Conservation (phyloP, 257 asterid genomes). For the Solanum neorickii region DNA sequence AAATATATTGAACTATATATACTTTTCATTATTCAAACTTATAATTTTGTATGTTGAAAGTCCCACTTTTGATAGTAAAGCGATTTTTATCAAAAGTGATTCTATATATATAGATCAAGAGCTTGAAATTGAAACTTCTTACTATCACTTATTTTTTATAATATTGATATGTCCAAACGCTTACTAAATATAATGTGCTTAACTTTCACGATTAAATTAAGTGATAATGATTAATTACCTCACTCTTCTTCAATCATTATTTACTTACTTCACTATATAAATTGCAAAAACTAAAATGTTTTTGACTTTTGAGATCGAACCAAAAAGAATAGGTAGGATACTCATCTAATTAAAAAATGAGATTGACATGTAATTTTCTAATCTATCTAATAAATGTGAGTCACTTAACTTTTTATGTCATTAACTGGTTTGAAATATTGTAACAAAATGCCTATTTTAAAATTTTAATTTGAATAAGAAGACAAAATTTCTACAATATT, state of each 20-base stretch:
- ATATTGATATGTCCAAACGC: background rate
- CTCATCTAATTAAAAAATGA: background rate
- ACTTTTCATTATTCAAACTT: background rate
- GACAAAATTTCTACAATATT: background rate
- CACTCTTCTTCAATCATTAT: background rate
- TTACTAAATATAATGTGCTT: background rate
- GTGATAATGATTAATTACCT: background rate
- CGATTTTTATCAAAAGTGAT: background rate
- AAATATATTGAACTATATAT: background rate
- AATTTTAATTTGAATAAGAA: background rate
- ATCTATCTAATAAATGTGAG: background rate
- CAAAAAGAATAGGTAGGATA: background rate
- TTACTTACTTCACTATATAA: background rate
- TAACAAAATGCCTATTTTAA: background rate
- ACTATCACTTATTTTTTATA: background rate
- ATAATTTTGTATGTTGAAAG: too few species aligned
- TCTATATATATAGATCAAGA: background rate
- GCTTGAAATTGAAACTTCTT: too few species aligned
- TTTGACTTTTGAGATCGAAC: background rate
- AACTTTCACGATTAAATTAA: background rate
- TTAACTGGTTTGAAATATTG: background rate
- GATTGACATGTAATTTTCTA: background rate
- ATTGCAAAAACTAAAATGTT: background rate
- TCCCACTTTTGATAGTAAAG: fast-evolving
- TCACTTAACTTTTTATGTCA: background rate